phyloP scores from a whole-genome alignment of 192 early-diverging fungal species.

The Entomortierella chlamydospora region DNA sequence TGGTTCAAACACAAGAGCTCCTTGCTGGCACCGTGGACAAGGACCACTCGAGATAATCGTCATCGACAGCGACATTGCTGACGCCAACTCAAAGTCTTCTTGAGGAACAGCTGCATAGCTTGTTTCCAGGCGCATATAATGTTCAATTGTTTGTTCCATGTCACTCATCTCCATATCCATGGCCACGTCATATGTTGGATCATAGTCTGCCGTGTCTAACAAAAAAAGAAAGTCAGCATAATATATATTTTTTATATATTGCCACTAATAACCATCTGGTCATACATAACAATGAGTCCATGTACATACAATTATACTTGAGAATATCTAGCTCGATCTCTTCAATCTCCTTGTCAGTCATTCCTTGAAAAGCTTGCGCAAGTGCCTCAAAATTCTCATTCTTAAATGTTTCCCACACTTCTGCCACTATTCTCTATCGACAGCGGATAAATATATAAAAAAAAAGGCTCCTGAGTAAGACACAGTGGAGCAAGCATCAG shows the following conservation, averaged over 20 bases:
- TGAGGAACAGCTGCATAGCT: background rate
- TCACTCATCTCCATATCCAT: conserved; percentile 27
- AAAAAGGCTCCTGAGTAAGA: too few relatives aligned
- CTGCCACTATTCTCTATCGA: conserved; percentile 30
- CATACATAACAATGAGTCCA: too few relatives aligned
- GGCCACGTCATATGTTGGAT: conserved; percentile 37
- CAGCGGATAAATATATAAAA: background rate
- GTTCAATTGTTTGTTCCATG: conserved; percentile 35
- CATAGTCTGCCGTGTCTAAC: conserved; percentile 20
- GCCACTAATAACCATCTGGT: too few relatives aligned
- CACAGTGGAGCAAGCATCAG: too few relatives aligned
- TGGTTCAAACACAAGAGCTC: conserved; percentile 18
- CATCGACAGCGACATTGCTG: conserved; percentile 32
- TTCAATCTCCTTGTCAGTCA: conserved; percentile 43
- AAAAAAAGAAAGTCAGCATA: background rate
- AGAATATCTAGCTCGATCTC: conserved; percentile 47
- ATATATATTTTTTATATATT: too few relatives aligned
- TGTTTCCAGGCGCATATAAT: conserved; percentile 30
- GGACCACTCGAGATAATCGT: conserved; percentile 13
- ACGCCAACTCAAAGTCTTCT: conserved; percentile 48
- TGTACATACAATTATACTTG: conserved; percentile 19
- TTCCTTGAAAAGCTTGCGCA: conserved; percentile 15
- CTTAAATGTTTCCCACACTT: conserved; percentile 49
- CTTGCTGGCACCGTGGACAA: conserved; percentile 34
- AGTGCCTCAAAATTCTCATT: conserved; percentile 33